Base-by-base conservation (phyloP, 2,329 filamentous ascomycete genomes). In the Colletotrichum musae region DNA sequence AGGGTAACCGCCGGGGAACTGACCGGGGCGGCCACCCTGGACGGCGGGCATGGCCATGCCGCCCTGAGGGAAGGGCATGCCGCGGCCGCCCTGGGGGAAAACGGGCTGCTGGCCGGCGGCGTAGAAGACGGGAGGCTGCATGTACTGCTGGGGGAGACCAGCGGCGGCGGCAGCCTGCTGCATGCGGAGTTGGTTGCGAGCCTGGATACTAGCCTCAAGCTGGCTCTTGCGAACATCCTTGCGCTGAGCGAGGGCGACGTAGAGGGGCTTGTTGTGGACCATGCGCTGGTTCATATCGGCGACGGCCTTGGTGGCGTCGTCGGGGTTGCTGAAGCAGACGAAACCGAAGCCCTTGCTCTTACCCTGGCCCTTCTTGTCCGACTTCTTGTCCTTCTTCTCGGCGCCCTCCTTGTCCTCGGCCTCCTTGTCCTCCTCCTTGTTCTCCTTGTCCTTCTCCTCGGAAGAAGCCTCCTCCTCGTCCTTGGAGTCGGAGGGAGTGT, bases 321-420 rank as follows among this genome's bases (percentile, higher is more conserved):
- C 96, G 70, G 96, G 95, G 88, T 97, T 98, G 89, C 93, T 96
- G 88, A 99, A 99, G 93, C 96, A 99, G 79, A 99, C 96, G 83
- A 99, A 99, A 77, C 96, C 96, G 81, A 99, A 99, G 81, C 96
- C 96, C 89, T 98, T 99, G 92, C 94, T 97, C 93, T 98, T 98
- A 82, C 96, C 96, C 6, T 61, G 67, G 70, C 97, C 88, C 85
- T 88, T 91, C 82, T 88, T 88, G 72, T 90, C 88, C 39, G 83
- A 79, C 77, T 87, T 88, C 77, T 89, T 86, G 72, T 88, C 83
- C 82, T 91, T 90, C 79, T 90, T 86, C 43, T 89, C 87, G 68
- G 85, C 80, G 70, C 83, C 77, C 73, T 88, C 84, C 68, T 88
- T 86, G 62, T 85, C 81, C 71, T 82, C 78, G 61, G 78, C 81